Percentiles rank a stretch among this genome's conserved stretches.
Conservation (phyloP, 2,329 filamentous ascomycete species). For the Phoma sp. region DNA sequence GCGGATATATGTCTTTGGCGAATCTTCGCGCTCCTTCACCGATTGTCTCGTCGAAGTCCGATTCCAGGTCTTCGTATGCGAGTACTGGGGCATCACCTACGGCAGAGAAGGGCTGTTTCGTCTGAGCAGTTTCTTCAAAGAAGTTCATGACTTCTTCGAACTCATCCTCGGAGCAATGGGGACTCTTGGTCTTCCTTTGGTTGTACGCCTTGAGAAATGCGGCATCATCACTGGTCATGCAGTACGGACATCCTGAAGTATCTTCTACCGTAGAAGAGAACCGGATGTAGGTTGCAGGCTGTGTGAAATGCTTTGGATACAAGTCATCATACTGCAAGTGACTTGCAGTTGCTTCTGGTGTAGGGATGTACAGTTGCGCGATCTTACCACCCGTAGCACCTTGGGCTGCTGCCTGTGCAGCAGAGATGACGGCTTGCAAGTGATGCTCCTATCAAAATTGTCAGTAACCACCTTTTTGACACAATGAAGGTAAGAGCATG, state of each 20-base stretch:
- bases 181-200: slow-evolving; percentile 68
- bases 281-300: slow-evolving; percentile 92
- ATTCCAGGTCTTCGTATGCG: slow-evolving; percentile 64
- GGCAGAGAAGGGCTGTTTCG: slow-evolving; percentile 85
- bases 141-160: slow-evolving; percentile 96
- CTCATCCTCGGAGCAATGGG: slow-evolving; percentile 82
- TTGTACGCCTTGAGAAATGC: slow-evolving; percentile 86
- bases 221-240: slow-evolving; percentile 92
- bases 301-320: slow-evolving; percentile 79
- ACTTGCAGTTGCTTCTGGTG: slow-evolving; percentile 68
- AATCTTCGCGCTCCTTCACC: slow-evolving; percentile 63
- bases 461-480: slow-evolving; percentile 25
- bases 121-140: slow-evolving; percentile 85
- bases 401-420: slow-evolving; percentile 62
- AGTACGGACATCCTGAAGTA: slow-evolving; percentile 87
- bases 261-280: slow-evolving; percentile 99
- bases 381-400: slow-evolving; percentile 63
- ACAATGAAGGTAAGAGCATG: slow-evolving; percentile 20
- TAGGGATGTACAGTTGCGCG: slow-evolving; percentile 71
- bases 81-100: slow-evolving; percentile 87
- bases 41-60: slow-evolving; percentile 67
- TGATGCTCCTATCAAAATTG: slow-evolving; percentile 78
- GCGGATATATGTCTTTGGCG: slow-evolving; percentile 83
- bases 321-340: slow-evolving; percentile 85
- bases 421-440: slow-evolving; percentile 83